phyloP scores from a whole-genome alignment of 164 flowering plant genomes.

The Annona cherimola region DNA sequence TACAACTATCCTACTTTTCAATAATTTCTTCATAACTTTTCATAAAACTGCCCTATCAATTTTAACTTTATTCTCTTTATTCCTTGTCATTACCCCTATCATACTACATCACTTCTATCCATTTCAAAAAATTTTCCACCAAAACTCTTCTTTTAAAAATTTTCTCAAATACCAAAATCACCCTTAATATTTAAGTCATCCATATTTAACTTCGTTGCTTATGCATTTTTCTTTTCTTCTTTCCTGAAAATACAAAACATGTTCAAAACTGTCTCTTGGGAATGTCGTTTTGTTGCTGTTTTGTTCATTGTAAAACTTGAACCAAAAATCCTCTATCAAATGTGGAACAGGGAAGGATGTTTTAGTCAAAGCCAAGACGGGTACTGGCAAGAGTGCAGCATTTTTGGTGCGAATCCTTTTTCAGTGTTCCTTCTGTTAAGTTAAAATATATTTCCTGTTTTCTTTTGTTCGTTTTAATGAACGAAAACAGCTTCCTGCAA shows the following conservation, averaged over 20 bases:
- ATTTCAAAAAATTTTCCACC: no score
- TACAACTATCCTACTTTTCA: no score
- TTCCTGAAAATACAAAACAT: background rate
- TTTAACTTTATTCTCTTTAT: no score
- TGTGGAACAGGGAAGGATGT: slow-evolving; percentile 73
- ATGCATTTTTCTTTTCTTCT: background rate
- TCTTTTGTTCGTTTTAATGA: slow-evolving; percentile 31
- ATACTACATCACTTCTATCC: background rate
- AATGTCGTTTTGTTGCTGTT: background rate
- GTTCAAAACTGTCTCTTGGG: background rate
- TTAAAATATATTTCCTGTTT: slow-evolving; percentile 11
- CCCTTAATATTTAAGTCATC: no score
- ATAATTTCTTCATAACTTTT: no score
- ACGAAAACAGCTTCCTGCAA: slow-evolving; percentile 94
- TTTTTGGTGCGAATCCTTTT: slow-evolving; percentile 64
- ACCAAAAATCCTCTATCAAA: background rate
- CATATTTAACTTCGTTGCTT: background rate
- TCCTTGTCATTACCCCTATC: no score
- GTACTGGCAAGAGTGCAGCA: slow-evolving; percentile 89
- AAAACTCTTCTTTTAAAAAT: no score
- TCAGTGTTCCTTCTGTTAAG: background rate
- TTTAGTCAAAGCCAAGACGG: slow-evolving; percentile 86
- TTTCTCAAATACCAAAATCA: no score
- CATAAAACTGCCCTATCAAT: no score
- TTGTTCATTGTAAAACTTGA: slow-evolving; percentile 8